Base-by-base conservation (phyloP, 768 basidiomycete genomes). In the Mrakia gelida region DNA sequence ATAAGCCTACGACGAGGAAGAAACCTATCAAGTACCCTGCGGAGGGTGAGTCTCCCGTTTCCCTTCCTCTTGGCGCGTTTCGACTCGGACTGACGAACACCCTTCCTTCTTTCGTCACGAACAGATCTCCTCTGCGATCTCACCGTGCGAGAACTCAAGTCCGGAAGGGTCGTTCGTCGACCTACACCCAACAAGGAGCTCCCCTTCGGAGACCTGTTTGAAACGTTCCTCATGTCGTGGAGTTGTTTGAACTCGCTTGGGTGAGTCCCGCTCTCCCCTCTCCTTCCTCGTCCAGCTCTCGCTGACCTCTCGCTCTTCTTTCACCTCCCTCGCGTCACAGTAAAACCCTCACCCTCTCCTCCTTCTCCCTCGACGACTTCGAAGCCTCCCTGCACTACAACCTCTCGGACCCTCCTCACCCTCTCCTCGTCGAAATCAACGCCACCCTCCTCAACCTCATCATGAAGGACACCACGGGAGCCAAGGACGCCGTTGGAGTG, bases 161-260 rank as follows among this genome's bases (percentile, higher is more conserved):
- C 90, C 5, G 92, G 93, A 10, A 87, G 89, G 84, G 90, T 88
- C 81, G 84, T 91, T 41, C 88, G 87, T 81, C 87, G 91, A 79
- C 93, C 93, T 32, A 81, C n/a, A 30, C 71, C 77, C 21, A 63
- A 71, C 32, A 71, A 72, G 34, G 74, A 81, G 18, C 85, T 94
- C 73, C 91, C 93, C 6, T 93, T 93, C 74, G 82, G 80, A 9
- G 81, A 80, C 16, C 85, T 88, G 18, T 96, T 97, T 80, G 95
- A 98, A 83, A 86, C 88, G 13, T 94, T 98, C 84, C 85, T 98
- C 43, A 91, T 93, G 91, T 86, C 90, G 13, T 99, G 95, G 95
- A 95, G 93, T 84, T 96, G 96, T 84, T 85, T 98, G 75, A 91
- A 93, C 74, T 91, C 94, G 73, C 95, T 95, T 84, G 94, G 95